Evolutionary conservation across 495 filamentous ascomycete genomes (phyloP), one percentile per base, ranked within the genome.

Genomic region (Trypethelium eluteriae): DNA sequence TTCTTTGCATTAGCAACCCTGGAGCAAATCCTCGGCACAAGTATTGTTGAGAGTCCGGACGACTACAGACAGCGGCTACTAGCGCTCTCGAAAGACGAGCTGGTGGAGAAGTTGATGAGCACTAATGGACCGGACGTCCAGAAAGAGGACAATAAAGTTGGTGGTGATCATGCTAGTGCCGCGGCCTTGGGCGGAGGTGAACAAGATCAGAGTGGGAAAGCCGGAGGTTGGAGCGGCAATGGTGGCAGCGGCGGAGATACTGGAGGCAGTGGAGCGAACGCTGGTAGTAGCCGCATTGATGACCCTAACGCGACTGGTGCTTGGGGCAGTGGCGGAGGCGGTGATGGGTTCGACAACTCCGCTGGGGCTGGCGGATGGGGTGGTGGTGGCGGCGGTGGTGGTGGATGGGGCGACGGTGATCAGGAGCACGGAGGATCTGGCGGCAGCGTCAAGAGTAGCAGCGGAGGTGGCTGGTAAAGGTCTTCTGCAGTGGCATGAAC

Each of bases 41-140:
- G 36, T 7, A 69, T 75, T 61, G 38, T 9, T 12, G 65, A 46
- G 11, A 50, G 68, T 12, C 39, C 44, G 3, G 65, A 69, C 57
- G 62, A 56, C 25, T 63, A 68, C 57, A 71, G 70, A 67, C 65
- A 64, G 41, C 62, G 56, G 18, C 25, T 72, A 65, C 34, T 64
- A 39, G 63, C 53, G 10, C 35, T 76, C 66, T 67, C 72, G 32
- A 72, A 71, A 53, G 66, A 74, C 56, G 59, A 72, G 63, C 63
- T 76, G n/a, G 64, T 76, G 16, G 70, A 73, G 47, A 65, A 71
- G 70, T 18, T 73, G 39, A 57, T 72, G 66, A 49, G 41, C 32
- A 39, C 66, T 25, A 67, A 49, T 50, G 62, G 32, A 50, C 9
- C 46, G 3, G 41, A 46, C 6, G 36, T 5, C 61, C 18, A 49